Percentiles rank a stretch among this genome's conserved stretches.
These are phyloP conservation scores for Pseudoturritis turrita DNA, from an alignment of 345 rosid species.

Conservation along the genomic window DNA sequence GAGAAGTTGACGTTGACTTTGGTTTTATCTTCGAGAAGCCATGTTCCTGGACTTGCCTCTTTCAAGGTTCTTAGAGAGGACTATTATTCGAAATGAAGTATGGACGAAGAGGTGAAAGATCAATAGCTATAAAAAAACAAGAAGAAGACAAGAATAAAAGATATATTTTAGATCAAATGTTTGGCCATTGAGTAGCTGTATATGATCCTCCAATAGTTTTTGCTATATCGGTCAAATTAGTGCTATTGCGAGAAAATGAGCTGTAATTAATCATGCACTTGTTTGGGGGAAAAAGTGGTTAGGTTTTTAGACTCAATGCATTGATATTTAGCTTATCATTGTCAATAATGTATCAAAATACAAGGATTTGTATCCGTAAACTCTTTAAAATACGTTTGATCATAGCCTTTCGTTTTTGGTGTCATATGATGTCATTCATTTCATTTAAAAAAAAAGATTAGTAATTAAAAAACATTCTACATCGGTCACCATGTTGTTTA, in stretches of 20 bases:
- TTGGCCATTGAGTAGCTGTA: conserved; percentile 7
- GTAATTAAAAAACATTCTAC: too few relatives aligned
- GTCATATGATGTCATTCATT: too few relatives aligned
- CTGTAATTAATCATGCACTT: conserved; percentile 11
- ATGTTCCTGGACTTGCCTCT: conserved; percentile 18
- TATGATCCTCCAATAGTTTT: conserved; percentile 20
- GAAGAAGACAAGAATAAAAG: neutral
- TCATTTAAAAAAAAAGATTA: too few relatives aligned
- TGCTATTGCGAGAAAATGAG: neutral
- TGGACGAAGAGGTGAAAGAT: conserved; percentile 1
- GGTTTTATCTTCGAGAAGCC: conserved; percentile 25
- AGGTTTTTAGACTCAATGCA: neutral
- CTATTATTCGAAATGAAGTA: neutral
- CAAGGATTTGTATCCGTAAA: neutral
- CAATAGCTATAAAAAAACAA: neutral
- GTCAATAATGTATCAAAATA: neutral
- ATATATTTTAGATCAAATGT: neutral
- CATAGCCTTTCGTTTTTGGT: too few relatives aligned
- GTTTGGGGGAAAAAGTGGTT: neutral
- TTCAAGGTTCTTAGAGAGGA: conserved; percentile 12
- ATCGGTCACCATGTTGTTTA: too few relatives aligned
- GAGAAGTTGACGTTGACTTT: conserved; percentile 25
- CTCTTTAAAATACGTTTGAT: too few relatives aligned
- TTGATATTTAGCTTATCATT: neutral
- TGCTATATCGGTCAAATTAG: neutral